phyloP scores from a whole-genome alignment of 805 yeast genomes.

The Priceomyces medius region DNA sequence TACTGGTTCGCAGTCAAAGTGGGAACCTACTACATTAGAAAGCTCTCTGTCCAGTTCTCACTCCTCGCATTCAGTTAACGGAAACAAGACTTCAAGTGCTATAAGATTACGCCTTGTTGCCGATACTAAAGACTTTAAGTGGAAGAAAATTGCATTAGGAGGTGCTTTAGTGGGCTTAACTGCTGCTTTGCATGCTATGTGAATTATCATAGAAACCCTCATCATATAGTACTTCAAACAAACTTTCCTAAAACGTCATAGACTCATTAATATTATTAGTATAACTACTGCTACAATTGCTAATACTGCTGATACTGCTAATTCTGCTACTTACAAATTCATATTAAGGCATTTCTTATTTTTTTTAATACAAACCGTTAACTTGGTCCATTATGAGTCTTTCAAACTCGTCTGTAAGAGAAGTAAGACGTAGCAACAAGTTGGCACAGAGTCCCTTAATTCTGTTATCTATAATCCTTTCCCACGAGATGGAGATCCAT shows the following conservation, averaged over 20 bases:
- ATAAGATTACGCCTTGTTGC: conserved; percentile 7
- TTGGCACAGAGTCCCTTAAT: conserved; percentile 43
- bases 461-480: conserved; percentile 33
- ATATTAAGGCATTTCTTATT: no score
- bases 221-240: no score
- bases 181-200: conserved; percentile 14
- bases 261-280: not conserved
- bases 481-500: conserved; percentile 34
- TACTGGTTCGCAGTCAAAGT: conserved; percentile 37
- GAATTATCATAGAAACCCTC: no score
- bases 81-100: conserved; percentile 20
- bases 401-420: conserved; percentile 24
- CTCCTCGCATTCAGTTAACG: conserved; percentile 12
- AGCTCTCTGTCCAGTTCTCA: conserved; percentile 8
- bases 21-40: conserved; percentile 23
- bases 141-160: conserved; percentile 16
- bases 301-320: no score
- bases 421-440: conserved; percentile 28
- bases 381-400: conserved; percentile 29
- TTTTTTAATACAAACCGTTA: conserved; percentile 22
- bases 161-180: conserved; percentile 16
- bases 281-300: not conserved
- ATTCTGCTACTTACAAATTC: no score
- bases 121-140: conserved; percentile 10
- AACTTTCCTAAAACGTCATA: no score